A percentile compares a stretch with the other conserved stretches of the same genome.
Evolutionary conservation across 2,329 filamentous ascomycete genomes (phyloP).

Genomic region (Aspergillus novofumigatus): DNA sequence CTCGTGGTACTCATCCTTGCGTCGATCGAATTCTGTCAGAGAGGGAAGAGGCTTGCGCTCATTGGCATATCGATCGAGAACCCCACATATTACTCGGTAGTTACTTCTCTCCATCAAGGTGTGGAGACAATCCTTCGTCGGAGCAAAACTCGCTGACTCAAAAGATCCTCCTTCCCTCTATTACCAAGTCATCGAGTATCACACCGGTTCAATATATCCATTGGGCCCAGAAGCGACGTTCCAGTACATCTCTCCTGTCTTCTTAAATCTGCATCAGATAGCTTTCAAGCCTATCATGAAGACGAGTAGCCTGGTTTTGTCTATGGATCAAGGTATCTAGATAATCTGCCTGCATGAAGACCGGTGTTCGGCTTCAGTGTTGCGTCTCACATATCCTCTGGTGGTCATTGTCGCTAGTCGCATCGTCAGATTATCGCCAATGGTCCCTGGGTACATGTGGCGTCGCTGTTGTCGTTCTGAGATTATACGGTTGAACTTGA

Average conservation of each 20-base stretch:
- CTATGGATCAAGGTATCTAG: constrained; percentile 41
- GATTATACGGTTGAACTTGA: constrained; percentile 45
- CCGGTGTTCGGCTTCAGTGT: constrained; percentile 35
- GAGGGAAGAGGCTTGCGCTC: not conserved
- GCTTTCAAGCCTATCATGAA: constrained; percentile 29
- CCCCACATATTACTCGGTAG: too few relatives aligned
- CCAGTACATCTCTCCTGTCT: constrained; percentile 27
- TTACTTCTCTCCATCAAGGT: not conserved
- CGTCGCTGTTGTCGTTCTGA: constrained; percentile 33
- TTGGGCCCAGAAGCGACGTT: constrained; percentile 10
- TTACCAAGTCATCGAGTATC: not conserved
- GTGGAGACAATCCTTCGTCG: not conserved
- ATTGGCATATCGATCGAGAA: too few relatives aligned
- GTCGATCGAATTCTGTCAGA: not conserved
- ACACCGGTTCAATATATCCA: constrained; percentile 5
- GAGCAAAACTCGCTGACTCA: constrained; percentile 9
- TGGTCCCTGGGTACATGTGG: not conserved
- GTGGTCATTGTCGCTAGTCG: not conserved
- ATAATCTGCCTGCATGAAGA: constrained; percentile 37
- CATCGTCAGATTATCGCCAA: not conserved
- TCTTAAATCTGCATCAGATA: constrained; percentile 16
- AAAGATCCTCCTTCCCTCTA: not conserved
- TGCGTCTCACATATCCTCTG: constrained; percentile 4
- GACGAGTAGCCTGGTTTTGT: constrained; percentile 37
- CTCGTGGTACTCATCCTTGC: not conserved